Evolutionary conservation across 1,139 yeast genomes (phyloP), one percentile per base, ranked within the genome.

Genomic region (Maudiozyma humilis): DNA sequence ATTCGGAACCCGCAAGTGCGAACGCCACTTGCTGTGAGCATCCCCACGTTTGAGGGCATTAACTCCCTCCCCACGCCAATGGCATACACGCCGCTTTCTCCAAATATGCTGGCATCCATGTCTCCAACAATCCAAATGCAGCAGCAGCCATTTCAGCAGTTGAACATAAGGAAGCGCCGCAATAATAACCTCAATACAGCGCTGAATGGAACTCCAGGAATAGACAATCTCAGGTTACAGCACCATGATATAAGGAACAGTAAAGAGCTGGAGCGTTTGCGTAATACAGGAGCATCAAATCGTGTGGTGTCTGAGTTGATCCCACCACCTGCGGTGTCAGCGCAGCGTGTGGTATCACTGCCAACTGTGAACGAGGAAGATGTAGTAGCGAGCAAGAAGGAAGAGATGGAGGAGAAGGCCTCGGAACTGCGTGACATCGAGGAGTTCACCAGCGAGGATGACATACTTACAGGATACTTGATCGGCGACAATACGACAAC

Each of bases 31-130:
- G 43, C 51, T 32, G 33, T 51, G 10, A 39, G 48, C 15, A 52
- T 49, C 10, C 53, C 60, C 25, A 43, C 50, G 2, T 59, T 56
- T 38, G 58, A 51, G 10, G 51, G 51, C 33, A 50, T 57, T 18
- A 51, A 54, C 4, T 45, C 49, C 18, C 43, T 60, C 31, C 64
- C 64, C 1, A 60, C 64, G 2, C 64, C 64, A 32, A 53, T 59
- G 56, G 44, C 51, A 2, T 59, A 56, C 40, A 50, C 56, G 8
- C 61, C 62, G 3, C 17, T 41, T 16, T 50, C 59, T 6, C 61
- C 63, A 8, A 48, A 44, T 6, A 30, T 31, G 13, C 33, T 42
- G 8, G 36, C 49, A 5, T 31, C 37, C 8, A 43, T 44, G 36
- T 53, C 58, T 13, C 58, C 58, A 6, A 23, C 17, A 2, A 18